These are phyloP conservation scores for Colletotrichum gloeosporioides DNA, from an alignment of 2,329 filamentous ascomycete species.

Conservation along the genomic window DNA sequence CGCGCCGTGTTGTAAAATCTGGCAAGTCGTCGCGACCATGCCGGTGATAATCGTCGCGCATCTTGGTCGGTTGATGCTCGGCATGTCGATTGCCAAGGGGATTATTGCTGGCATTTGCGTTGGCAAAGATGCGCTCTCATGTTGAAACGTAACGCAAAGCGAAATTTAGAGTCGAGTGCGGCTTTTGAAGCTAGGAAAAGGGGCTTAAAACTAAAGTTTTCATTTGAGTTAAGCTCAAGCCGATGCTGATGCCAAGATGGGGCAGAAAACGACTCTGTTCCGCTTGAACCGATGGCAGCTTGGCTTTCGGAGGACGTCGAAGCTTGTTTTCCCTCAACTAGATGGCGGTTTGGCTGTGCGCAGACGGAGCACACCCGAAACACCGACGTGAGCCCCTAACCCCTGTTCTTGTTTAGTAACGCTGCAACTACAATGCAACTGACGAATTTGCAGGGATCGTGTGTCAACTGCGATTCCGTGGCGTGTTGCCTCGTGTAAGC, in stretches of 20 bases:
- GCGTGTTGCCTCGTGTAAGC: background rate
- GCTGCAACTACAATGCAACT: background rate
- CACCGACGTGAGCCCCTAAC: background rate
- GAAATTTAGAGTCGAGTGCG: background rate
- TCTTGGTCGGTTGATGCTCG: background rate
- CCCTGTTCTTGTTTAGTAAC: slow-evolving; percentile 1
- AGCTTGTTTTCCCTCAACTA: slow-evolving; percentile 5
- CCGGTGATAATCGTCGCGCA: background rate
- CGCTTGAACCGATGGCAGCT: background rate
- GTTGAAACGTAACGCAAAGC: background rate
- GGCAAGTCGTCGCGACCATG: slow-evolving; percentile 8
- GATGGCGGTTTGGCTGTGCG: background rate
- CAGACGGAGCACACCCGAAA: slow-evolving; percentile 13
- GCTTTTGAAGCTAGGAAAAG: background rate
- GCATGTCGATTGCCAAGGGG: background rate
- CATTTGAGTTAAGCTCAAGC: slow-evolving; percentile 11
- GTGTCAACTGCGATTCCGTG: background rate
- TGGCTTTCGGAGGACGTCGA: background rate
- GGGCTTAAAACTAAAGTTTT: background rate
- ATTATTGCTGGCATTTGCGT: background rate
- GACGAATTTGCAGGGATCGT: background rate
- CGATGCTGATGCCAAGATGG: background rate
- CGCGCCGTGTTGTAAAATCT: background rate
- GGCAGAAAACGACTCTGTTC: background rate
- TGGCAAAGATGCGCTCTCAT: background rate